Evolutionary conservation across 805 yeast species (phyloP).

Genomic region (Barnettozyma sp.): DNA sequence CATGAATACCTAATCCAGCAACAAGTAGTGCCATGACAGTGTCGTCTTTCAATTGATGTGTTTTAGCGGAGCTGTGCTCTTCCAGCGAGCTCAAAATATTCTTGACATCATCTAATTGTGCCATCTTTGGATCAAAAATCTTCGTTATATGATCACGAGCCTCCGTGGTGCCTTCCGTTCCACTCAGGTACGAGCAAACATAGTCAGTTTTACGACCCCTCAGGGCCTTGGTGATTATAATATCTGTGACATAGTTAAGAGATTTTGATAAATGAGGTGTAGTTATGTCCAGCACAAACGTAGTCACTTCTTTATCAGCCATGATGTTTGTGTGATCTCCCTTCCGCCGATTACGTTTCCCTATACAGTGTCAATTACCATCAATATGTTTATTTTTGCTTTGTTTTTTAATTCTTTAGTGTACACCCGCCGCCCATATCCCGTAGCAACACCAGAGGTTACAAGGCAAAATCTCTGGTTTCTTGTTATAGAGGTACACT

Average conservation of each 20-base stretch:
- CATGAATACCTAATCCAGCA: conserved; percentile 8
- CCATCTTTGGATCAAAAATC: conserved; percentile 7
- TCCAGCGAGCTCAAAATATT: background rate
- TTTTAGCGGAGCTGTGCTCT: conserved; percentile 1
- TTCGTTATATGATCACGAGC: conserved; percentile 6
- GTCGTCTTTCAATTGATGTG: conserved; percentile 6
- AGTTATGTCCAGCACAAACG: conserved; percentile 42
- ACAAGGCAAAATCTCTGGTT: background rate
- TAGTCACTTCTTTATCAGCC: conserved; percentile 10
- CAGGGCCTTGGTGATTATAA: conserved; percentile 26
- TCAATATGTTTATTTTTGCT: background rate
- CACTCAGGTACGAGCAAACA: conserved; percentile 29
- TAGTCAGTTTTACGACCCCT: conserved; percentile 35
- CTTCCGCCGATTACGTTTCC: too few species aligned
- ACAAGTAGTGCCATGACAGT: conserved; percentile 8
- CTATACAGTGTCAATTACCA: too few species aligned
- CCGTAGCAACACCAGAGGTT: background rate
- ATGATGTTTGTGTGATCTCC: too few species aligned
- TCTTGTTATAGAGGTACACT: conserved; percentile 35
- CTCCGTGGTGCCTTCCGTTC: conserved; percentile 8
- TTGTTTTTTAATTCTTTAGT: background rate
- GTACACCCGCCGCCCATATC: background rate
- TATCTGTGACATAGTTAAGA: conserved; percentile 35
- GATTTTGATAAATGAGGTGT: conserved; percentile 26
- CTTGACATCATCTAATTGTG: conserved; percentile 3